Percentiles rank a stretch among this genome's conserved stretches.
Conservation (phyloP, 345 rosid species). For the Acer saccharum region DNA sequence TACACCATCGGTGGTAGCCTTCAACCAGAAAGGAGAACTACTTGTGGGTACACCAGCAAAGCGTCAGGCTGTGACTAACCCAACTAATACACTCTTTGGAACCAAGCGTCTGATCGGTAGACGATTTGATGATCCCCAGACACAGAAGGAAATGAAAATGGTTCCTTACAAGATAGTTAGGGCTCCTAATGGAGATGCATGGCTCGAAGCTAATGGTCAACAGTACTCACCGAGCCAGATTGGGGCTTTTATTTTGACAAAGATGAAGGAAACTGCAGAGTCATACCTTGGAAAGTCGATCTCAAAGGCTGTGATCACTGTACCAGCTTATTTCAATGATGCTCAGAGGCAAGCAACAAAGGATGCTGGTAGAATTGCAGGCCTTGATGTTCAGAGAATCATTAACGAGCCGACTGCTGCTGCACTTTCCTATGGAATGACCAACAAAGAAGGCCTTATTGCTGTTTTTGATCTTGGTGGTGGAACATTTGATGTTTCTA, state of each 20-base stretch:
- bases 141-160: constrained; percentile 87
- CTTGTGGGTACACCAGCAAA: constrained; percentile 94
- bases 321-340: constrained; percentile 94
- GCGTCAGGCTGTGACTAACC: constrained; percentile 92
- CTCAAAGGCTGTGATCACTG: constrained; percentile 78
- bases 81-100: constrained; percentile 73
- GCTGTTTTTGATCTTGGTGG: constrained; percentile 97
- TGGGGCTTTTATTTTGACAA: constrained; percentile 80
- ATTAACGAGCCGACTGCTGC: constrained; percentile 97
- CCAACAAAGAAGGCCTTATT: constrained; percentile 88
- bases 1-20: constrained; percentile 89
- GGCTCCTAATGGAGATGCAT: constrained; percentile 94
- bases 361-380: constrained; percentile 94
- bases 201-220: constrained; percentile 88
- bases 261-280: constrained; percentile 95
- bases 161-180: constrained; percentile 83
- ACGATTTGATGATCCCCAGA: constrained; percentile 71
- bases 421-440: constrained; percentile 92
- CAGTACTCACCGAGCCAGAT: constrained; percentile 88
- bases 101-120: constrained; percentile 89
- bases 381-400: constrained; percentile 85
- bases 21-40: constrained; percentile 71
- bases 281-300: constrained; percentile 75
- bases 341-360: constrained; percentile 97
- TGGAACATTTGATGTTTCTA: constrained; percentile 86